Base-by-base conservation (phyloP, 2,329 filamentous ascomycete genomes). In the Pseudomassariella vexata region DNA sequence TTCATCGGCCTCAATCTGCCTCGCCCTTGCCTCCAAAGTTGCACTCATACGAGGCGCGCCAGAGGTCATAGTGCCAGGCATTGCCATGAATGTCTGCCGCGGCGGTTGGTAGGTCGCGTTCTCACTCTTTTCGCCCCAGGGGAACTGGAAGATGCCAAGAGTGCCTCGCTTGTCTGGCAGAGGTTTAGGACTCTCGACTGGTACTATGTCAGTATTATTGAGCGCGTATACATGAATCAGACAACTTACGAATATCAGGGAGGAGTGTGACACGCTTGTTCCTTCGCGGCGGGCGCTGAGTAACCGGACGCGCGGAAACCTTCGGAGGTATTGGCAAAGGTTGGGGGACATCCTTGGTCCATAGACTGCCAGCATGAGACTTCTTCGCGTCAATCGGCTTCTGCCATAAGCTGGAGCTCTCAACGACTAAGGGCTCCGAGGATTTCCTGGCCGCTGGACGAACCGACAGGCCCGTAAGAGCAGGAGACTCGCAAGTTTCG, bases 71-170 rank as follows among this genome's bases (percentile, higher is more conserved):
- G 68, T 71, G 3, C 68, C 68, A 6, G 70, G 62, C 63, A 75
- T 70, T 15, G 65, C 59, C 55, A 61, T 63, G 32, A 59, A 57
- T 41, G 54, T 55, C 38, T 56, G 52, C 26, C 39, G 52, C 20
- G 52, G 56, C 34, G 55, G 52, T 40, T 61, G 62, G 34, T 68
- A 50, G 18, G 55, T 68, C 8, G 68, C 68, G 32, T 64, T 65
- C 50, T 79, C 75, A 14, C 76, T 80, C 44, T 57, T 70, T 55
- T 80, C 76, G 10, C 77, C 77, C 73, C 75, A 80, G 3, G 77
- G 74, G 42, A 80, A 80, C 44, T 78, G 73, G 57, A 79, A 82
- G 45, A 81, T 73, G 5, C 76, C 77, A 12, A 81, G 62, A 9
- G 74, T 79, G 9, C 66, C 73, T 24, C 68, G 63, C 53, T 71